Evolutionary conservation across 116 monocot species (phyloP).

Genomic region (Iris pallida): DNA sequence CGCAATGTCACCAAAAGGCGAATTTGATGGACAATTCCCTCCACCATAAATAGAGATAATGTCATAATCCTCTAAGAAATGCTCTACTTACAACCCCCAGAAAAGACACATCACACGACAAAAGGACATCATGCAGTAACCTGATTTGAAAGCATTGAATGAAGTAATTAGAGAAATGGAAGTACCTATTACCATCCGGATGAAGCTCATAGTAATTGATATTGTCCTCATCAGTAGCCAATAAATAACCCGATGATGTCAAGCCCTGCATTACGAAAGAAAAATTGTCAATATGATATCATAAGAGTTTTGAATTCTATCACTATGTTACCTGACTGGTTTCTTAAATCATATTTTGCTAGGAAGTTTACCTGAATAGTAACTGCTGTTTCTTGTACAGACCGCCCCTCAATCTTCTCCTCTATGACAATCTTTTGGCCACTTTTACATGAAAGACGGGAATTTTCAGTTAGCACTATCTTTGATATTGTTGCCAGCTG

Average conservation of each 20-base stretch:
- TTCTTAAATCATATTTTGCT: too few species aligned
- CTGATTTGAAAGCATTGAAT: background rate
- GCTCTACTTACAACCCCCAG: too few species aligned
- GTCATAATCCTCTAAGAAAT: background rate
- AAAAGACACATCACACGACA: too few species aligned
- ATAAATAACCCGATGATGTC: conserved; percentile 76
- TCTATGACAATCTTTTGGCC: conserved; percentile 72
- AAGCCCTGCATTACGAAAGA: conserved; percentile 64
- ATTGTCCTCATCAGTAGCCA: conserved; percentile 59
- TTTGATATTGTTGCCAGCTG: background rate
- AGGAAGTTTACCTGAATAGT: conserved; percentile 54
- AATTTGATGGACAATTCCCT: too few species aligned
- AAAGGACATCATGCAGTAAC: too few species aligned
- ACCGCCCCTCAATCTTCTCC: conserved; percentile 43
- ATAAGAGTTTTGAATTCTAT: too few species aligned
- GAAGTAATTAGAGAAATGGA: background rate
- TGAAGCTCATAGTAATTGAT: conserved; percentile 76
- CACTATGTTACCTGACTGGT: too few species aligned
- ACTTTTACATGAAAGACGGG: conserved; percentile 31
- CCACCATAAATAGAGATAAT: too few species aligned
- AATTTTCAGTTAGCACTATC: background rate
- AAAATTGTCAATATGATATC: background rate
- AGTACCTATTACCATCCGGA: conserved; percentile 96
- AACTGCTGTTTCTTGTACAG: conserved; percentile 26
- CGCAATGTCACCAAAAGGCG: too few species aligned